Conservation (phyloP, 2,329 filamentous ascomycete genomes). For the Phaeosphaeriaceae sp. region DNA sequence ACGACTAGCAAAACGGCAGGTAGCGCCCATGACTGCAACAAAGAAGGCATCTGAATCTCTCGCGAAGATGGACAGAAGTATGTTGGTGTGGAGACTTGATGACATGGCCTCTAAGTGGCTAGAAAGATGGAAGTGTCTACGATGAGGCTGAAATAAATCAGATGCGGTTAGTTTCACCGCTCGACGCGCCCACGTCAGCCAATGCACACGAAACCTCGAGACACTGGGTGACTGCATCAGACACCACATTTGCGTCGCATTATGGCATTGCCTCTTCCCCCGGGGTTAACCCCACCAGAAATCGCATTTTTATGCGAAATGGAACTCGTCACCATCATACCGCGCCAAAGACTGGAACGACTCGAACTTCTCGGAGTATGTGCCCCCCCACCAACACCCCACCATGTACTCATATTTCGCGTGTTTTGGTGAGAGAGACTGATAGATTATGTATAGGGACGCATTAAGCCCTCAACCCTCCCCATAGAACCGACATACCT, state of each 20-base stretch:
- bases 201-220: constrained; percentile 14
- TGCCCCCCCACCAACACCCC: constrained; percentile 47
- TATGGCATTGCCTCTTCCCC: constrained; percentile 68
- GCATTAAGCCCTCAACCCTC: constrained; percentile 79
- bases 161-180: constrained; percentile 22
- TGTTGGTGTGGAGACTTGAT: constrained; percentile 5
- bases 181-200: constrained; percentile 14
- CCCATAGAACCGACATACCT: constrained; percentile 78
- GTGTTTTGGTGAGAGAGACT: neutral
- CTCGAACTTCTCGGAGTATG: constrained; percentile 85
- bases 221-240: neutral
- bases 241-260: constrained; percentile 23
- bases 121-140: constrained; percentile 17
- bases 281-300: constrained; percentile 81
- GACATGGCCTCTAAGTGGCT: constrained; percentile 13
- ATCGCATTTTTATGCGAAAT: constrained; percentile 96
- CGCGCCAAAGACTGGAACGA: constrained; percentile 85
- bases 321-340: constrained; percentile 92
- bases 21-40: constrained; percentile 31
- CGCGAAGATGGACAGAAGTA: neutral
- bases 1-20: constrained; percentile 28
- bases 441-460: constrained; percentile 64
- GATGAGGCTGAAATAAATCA: constrained; percentile 18
- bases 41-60: constrained; percentile 24
- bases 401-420: constrained; percentile 8